phyloP scores from a whole-genome alignment of 768 basidiomycete genomes.

The Auricularia cornea region DNA sequence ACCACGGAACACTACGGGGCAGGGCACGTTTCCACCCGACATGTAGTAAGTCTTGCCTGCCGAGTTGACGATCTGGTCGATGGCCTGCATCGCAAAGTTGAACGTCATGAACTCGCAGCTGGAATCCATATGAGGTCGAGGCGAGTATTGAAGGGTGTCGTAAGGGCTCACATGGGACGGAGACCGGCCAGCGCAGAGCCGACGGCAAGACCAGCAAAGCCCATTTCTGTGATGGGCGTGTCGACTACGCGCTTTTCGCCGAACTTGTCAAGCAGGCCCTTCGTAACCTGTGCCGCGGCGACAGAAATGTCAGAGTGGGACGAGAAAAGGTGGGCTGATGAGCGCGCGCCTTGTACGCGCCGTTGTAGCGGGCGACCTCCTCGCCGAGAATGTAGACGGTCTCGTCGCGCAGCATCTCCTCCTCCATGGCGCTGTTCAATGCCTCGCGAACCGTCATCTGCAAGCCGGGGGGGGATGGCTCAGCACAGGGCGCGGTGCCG shows the following conservation, averaged over 20 bases:
- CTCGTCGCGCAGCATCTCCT: slow-evolving; percentile 97
- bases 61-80: slow-evolving; percentile 99
- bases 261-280: slow-evolving; percentile 97
- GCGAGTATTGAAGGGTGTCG: neutral
- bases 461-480: slow-evolving; percentile 14
- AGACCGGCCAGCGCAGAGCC: slow-evolving; percentile 93
- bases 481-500: slow-evolving; percentile 1
- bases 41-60: slow-evolving; percentile 99
- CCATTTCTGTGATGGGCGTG: slow-evolving; percentile 96
- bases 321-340: neutral
- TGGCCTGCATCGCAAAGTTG: slow-evolving; percentile 98
- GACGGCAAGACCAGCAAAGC: slow-evolving; percentile 93
- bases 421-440: slow-evolving; percentile 96
- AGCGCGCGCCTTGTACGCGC: slow-evolving; percentile 77
- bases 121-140: slow-evolving; percentile 6
- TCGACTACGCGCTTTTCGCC: slow-evolving; percentile 98
- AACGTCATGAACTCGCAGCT: slow-evolving; percentile 99
- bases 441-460: slow-evolving; percentile 99
- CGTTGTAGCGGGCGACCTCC: slow-evolving; percentile 97
- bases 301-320: neutral
- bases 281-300: slow-evolving; percentile 69
- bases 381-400: slow-evolving; percentile 93
- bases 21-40: slow-evolving; percentile 98
- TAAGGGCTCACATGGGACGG: slow-evolving; percentile 66
- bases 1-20: slow-evolving; percentile 98